phyloP scores from a whole-genome alignment of 2,329 filamentous ascomycete genomes.

The Xylaria sp. region DNA sequence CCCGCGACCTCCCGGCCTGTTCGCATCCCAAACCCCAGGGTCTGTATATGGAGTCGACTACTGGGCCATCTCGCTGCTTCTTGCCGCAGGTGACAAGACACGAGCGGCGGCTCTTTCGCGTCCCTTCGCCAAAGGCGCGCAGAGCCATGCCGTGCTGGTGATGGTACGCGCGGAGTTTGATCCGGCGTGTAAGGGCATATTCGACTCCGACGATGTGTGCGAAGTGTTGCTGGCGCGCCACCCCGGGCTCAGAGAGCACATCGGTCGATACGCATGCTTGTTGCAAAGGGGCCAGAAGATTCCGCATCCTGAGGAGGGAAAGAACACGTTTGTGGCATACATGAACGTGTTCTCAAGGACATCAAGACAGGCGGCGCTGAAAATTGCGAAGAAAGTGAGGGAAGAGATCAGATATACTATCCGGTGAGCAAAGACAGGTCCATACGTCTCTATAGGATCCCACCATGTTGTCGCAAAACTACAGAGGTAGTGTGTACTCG shows the following conservation, averaged over 20 bases:
- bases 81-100: slow-evolving; percentile 22
- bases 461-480: no score
- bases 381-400: slow-evolving; percentile 22
- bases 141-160: slow-evolving; percentile 26
- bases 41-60: slow-evolving; percentile 29
- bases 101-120: slow-evolving; percentile 22
- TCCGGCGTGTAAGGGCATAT: slow-evolving; percentile 25
- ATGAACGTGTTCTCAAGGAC: slow-evolving; percentile 28
- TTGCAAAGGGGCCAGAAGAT: slow-evolving; percentile 27
- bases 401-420: slow-evolving; percentile 24
- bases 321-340: slow-evolving; percentile 29
- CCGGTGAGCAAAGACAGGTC: slow-evolving; percentile 10
- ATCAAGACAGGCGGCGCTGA: slow-evolving; percentile 24
- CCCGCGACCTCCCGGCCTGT: slow-evolving; percentile 27
- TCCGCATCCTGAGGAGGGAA: slow-evolving; percentile 26
- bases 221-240: slow-evolving; percentile 25
- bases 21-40: slow-evolving; percentile 26
- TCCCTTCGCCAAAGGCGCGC: slow-evolving; percentile 23
- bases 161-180: slow-evolving; percentile 29
- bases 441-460: background rate
- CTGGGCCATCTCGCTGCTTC: slow-evolving; percentile 25
- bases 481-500: no score
- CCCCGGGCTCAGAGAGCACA: slow-evolving; percentile 25
- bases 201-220: slow-evolving; percentile 31
- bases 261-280: slow-evolving; percentile 26